Percentiles rank a stretch among this genome's conserved stretches.
Conservation (phyloP, 2,329 filamentous ascomycete species). For the Ophiostoma sp. region DNA sequence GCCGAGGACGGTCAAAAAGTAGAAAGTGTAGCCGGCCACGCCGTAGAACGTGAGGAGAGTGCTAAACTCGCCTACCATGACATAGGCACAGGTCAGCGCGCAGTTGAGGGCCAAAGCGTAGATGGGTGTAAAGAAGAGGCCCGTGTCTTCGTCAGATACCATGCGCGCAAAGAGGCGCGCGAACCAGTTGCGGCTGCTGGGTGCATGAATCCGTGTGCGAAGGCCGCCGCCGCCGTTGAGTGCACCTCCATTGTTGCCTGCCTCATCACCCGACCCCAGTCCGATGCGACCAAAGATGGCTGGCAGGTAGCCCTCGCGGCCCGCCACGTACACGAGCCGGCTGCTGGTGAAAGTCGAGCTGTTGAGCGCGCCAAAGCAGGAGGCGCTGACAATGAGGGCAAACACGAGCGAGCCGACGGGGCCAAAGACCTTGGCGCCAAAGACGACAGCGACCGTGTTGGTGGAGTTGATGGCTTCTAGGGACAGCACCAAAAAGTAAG, state of each 20-base stretch:
- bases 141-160: conserved; percentile 74
- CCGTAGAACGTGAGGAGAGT: conserved; percentile 96
- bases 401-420: conserved; percentile 77
- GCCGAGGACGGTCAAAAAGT: conserved; percentile 92
- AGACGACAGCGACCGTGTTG: conserved; percentile 95
- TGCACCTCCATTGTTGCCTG: not conserved
- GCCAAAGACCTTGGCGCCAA: conserved; percentile 88
- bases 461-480: conserved; percentile 75
- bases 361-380: conserved; percentile 93
- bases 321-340: conserved; percentile 87
- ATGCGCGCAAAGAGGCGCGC: conserved; percentile 60
- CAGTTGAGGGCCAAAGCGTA: conserved; percentile 85
- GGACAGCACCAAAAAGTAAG: conserved; percentile 93
- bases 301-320: conserved; percentile 92
- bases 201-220: conserved; percentile 32
- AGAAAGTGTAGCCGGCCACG: conserved; percentile 95
- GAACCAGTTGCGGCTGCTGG: conserved; percentile 57
- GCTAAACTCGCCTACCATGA: conserved; percentile 83
- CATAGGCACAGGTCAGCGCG: conserved; percentile 71
- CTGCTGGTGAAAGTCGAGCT: conserved; percentile 92
- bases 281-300: conserved; percentile 81
- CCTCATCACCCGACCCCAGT: conserved; percentile 46
- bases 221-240: conserved; percentile 13
- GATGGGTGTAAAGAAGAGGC: conserved; percentile 91
- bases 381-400: conserved; percentile 84